These are phyloP conservation scores for Fusarium chlamydosporum DNA, from an alignment of 2,329 filamentous ascomycete species.

Conservation along the genomic window DNA sequence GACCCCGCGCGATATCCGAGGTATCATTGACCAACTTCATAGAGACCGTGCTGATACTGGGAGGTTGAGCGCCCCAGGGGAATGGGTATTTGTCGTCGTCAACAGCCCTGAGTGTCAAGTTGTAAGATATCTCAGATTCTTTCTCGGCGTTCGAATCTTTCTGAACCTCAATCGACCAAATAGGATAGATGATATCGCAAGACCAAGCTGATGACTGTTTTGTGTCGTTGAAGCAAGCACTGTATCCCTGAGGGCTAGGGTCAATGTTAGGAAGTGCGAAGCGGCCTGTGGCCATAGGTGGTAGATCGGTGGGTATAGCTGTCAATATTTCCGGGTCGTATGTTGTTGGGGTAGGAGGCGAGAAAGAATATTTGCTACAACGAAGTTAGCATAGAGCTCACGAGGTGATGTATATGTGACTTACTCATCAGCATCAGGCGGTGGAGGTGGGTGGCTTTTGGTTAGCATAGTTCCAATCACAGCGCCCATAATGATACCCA, in stretches of 20 bases:
- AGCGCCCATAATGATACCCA: conserved; percentile 69
- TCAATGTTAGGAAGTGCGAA: conserved; percentile 70
- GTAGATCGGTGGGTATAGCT: conserved; percentile 65
- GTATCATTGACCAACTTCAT: conserved; percentile 68
- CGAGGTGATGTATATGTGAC: conserved; percentile 2
- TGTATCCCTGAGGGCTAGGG: conserved; percentile 62
- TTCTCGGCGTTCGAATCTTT: conserved; percentile 42
- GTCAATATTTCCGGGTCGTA: conserved; percentile 67
- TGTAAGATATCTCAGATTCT: conserved; percentile 57
- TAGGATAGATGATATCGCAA: conserved; percentile 66
- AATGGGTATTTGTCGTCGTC: conserved; percentile 55
- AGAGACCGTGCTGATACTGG: conserved; percentile 57
- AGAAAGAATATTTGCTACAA: conserved; percentile 41
- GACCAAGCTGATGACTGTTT: conserved; percentile 72
- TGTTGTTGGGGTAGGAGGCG: conserved; percentile 55
- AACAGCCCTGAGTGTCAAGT: conserved; percentile 57
- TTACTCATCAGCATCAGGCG: conserved; percentile 30
- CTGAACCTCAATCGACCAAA: conserved; percentile 61
- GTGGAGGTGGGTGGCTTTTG: conserved; percentile 27
- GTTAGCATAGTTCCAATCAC: conserved; percentile 66
- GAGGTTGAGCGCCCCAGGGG: conserved; percentile 69
- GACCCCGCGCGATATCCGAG: conserved; percentile 62
- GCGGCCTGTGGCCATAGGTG: conserved; percentile 67
- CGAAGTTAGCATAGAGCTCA: conserved; percentile 17
- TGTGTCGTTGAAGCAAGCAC: conserved; percentile 70